phyloP scores from a whole-genome alignment of 1,284 basidiomycete species.

The Tausonia pullulans region DNA sequence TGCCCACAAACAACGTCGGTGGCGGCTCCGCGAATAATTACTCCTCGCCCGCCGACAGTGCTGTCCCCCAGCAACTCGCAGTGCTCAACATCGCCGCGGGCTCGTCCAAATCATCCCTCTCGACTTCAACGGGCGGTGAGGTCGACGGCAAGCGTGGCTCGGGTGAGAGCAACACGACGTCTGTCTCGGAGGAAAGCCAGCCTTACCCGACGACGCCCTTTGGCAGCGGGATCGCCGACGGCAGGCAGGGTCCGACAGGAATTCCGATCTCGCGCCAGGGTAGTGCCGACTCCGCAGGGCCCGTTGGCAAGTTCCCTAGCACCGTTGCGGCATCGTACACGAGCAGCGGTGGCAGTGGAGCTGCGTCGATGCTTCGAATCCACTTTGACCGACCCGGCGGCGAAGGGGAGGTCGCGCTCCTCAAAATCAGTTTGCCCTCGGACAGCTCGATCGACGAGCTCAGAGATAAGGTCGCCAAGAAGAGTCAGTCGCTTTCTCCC shows the following conservation, averaged over 20 bases:
- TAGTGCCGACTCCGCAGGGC: conserved; percentile 17
- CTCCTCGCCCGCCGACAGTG: conserved; percentile 1
- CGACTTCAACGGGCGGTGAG: conserved; percentile 1
- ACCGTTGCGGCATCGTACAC: no score
- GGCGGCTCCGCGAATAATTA: background rate
- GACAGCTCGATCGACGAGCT: conserved; percentile 66
- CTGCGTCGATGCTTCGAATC: conserved; percentile 35
- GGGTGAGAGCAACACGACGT: conserved; percentile 27
- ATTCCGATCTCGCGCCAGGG: conserved; percentile 27
- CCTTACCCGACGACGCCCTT: conserved; percentile 39
- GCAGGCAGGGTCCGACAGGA: conserved; percentile 33
- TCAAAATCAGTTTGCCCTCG: conserved; percentile 77
- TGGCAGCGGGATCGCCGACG: conserved; percentile 37
- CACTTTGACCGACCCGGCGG: conserved; percentile 52
- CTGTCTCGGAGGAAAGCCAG: conserved; percentile 32
- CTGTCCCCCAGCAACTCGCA: conserved; percentile 11
- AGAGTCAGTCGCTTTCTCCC: conserved; percentile 32
- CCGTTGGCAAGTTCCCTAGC: no score
- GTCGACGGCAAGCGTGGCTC: conserved; percentile 18
- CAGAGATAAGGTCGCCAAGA: conserved; percentile 79
- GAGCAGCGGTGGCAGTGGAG: no score
- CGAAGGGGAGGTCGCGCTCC: conserved; percentile 48
- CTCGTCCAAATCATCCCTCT: conserved; percentile 19
- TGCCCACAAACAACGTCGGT: background rate
- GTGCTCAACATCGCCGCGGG: conserved; percentile 2